These are phyloP conservation scores for Hypoxylon sp. DNA, from an alignment of 2,329 filamentous ascomycete species.

Conservation along the genomic window DNA sequence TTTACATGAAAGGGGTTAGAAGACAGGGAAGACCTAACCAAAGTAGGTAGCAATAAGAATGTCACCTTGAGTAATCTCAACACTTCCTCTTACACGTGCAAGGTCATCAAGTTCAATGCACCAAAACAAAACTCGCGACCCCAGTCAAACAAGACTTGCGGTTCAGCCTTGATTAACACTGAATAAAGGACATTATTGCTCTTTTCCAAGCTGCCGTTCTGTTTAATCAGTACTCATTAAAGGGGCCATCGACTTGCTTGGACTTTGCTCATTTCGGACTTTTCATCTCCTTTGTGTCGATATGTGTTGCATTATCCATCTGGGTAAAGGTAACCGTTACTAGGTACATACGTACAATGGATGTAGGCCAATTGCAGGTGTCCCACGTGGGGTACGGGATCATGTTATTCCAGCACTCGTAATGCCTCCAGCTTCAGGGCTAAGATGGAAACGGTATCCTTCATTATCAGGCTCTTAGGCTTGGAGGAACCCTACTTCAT, in stretches of 20 bases:
- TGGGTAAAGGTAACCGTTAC: slow-evolving; percentile 50
- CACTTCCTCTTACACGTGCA: slow-evolving; percentile 9
- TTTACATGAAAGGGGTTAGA: slow-evolving; percentile 13
- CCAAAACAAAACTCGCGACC: slow-evolving; percentile 21
- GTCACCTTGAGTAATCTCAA: neutral
- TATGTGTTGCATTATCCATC: slow-evolving; percentile 41
- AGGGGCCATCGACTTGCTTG: slow-evolving; percentile 12
- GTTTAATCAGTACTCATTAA: slow-evolving; percentile 39
- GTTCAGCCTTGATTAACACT: slow-evolving; percentile 16
- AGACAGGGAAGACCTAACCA: neutral
- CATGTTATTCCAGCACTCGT: slow-evolving; percentile 21
- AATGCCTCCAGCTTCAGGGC: slow-evolving; percentile 1
- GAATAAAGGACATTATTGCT: slow-evolving; percentile 36
- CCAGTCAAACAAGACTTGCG: slow-evolving; percentile 9
- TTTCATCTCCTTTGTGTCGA: slow-evolving; percentile 44
- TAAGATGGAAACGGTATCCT: slow-evolving; percentile 26
- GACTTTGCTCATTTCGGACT: slow-evolving; percentile 45
- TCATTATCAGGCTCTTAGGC: slow-evolving; percentile 23
- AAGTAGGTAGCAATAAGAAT: slow-evolving; percentile 2
- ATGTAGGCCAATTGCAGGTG: slow-evolving; percentile 30
- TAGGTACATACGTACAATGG: too few species aligned
- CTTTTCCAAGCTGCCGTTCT: slow-evolving; percentile 21
- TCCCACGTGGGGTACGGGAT: slow-evolving; percentile 31
- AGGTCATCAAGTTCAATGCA: slow-evolving; percentile 5
- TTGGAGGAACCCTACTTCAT: slow-evolving; percentile 27